phyloP scores from a whole-genome alignment of 1,139 yeast genomes.

The Keqinozyma sinolaborantium region DNA sequence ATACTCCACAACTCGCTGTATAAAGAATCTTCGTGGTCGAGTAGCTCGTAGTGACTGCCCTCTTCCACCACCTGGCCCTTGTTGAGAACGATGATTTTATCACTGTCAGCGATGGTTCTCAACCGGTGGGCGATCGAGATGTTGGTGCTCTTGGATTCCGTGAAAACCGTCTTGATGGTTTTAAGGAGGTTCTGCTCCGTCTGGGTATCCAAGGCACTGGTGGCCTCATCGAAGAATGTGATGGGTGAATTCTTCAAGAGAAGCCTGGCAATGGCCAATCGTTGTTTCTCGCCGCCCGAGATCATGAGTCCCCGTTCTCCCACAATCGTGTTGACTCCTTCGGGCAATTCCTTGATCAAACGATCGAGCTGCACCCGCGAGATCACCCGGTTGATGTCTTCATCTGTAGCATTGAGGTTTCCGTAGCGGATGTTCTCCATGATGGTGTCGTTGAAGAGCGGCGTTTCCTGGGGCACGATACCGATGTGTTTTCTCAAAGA shows the following conservation, averaged over 20 bases:
- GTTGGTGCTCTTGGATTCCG: slow-evolving; percentile 61
- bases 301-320: slow-evolving; percentile 99
- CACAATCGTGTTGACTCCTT: slow-evolving; percentile 82
- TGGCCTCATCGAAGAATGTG: slow-evolving; percentile 95
- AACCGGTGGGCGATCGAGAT: slow-evolving; percentile 92
- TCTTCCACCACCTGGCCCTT: slow-evolving; percentile 82
- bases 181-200: slow-evolving; percentile 83
- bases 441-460: slow-evolving; percentile 88
- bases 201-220: slow-evolving; percentile 94
- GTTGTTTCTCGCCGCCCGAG: slow-evolving; percentile 96
- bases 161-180: slow-evolving; percentile 65
- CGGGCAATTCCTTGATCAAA: slow-evolving; percentile 70
- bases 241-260: slow-evolving; percentile 82
- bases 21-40: slow-evolving; percentile 52
- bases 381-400: slow-evolving; percentile 65
- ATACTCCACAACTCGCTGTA: slow-evolving; percentile 86
- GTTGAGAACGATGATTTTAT: slow-evolving; percentile 83
- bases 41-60: slow-evolving; percentile 70
- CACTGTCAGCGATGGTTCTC: slow-evolving; percentile 92
- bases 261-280: slow-evolving; percentile 89
- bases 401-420: slow-evolving; percentile 66
- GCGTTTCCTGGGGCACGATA: slow-evolving; percentile 97
- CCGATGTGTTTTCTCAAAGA: slow-evolving; percentile 75
- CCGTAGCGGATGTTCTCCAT: slow-evolving; percentile 89
- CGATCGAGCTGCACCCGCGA: slow-evolving; percentile 64